These are phyloP conservation scores for Lactarius pseudohatsudake DNA, from an alignment of 768 basidiomycete species.

Conservation along the genomic window DNA sequence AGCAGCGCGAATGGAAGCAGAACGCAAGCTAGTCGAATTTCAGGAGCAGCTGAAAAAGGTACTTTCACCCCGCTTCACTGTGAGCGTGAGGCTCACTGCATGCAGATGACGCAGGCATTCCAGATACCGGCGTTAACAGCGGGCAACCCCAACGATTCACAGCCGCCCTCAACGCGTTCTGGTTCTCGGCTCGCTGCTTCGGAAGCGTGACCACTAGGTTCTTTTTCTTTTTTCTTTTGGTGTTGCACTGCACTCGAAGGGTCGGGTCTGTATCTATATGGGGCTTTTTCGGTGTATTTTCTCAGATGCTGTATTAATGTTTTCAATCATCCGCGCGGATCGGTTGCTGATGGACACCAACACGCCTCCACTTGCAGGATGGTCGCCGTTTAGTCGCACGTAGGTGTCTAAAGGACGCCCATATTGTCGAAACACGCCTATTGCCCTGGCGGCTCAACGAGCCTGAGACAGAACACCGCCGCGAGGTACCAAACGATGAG, in stretches of 20 bases:
- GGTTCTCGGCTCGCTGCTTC: conserved; percentile 27
- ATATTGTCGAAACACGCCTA: not conserved
- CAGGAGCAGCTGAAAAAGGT: conserved; percentile 57
- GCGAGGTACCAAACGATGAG: not conserved
- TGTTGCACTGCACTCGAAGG: conserved; percentile 5
- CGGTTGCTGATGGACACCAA: not conserved
- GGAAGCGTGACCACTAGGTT: conserved; percentile 12
- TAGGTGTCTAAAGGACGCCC: not conserved
- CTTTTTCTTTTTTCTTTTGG: conserved; percentile 1
- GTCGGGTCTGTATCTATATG: conserved; percentile 25
- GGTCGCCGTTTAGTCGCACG: not conserved
- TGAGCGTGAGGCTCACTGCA: conserved; percentile 1
- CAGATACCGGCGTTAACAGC: conserved; percentile 18
- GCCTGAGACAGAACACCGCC: not conserved
- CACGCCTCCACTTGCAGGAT: conserved; percentile 2
- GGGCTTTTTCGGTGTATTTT: conserved; percentile 20
- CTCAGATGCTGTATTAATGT: conserved; percentile 21
- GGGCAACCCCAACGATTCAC: conserved; percentile 14
- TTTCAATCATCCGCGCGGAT: not conserved
- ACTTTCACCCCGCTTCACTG: conserved; percentile 44
- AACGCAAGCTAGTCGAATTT: conserved; percentile 48
- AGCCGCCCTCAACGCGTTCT: conserved; percentile 26
- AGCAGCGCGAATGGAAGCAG: conserved; percentile 40
- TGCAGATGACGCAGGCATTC: conserved; percentile 31
- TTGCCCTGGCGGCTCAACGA: not conserved